Conservation (phyloP, 352 stramenopile species). For the Phytophthora citrophthora region DNA sequence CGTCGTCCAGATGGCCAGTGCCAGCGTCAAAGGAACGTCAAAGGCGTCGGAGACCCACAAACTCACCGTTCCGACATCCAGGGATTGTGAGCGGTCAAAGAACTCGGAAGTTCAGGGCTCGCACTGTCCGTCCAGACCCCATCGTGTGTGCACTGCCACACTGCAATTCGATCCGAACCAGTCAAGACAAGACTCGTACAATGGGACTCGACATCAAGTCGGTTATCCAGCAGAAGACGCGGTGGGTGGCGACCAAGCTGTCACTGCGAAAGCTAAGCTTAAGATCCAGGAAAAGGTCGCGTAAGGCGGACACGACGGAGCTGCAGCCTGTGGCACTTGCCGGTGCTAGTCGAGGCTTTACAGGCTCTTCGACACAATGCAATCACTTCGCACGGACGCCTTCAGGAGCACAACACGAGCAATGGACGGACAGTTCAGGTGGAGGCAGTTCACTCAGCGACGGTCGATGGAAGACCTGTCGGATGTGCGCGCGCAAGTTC, state of each 20-base stretch:
- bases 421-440: constrained; percentile 29
- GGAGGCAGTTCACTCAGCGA: constrained; percentile 4
- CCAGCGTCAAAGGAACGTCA: constrained; percentile 11
- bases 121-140: background rate
- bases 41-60: constrained; percentile 19
- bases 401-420: constrained; percentile 15
- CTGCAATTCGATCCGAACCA: constrained; percentile 21
- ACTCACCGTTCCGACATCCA: background rate
- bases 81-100: constrained; percentile 10
- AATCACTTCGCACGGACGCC: constrained; percentile 42
- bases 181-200: constrained; percentile 1
- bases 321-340: constrained; percentile 43
- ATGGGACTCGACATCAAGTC: constrained; percentile 34
- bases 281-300: constrained; percentile 22
- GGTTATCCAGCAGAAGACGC: constrained; percentile 34
- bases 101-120: too few relatives aligned
- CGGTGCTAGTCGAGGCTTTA: constrained; percentile 42
- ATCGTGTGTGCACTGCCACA: constrained; percentile 25
- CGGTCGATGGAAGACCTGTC: constrained; percentile 35
- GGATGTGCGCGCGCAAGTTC: constrained; percentile 48
- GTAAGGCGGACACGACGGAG: constrained; percentile 32
- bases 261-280: constrained; percentile 33
- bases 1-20: constrained; percentile 11
- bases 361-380: constrained; percentile 41
- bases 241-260: constrained; percentile 36